These are phyloP conservation scores for Apiospora arundinis DNA, from an alignment of 2,329 filamentous ascomycete genomes.

Conservation along the genomic window DNA sequence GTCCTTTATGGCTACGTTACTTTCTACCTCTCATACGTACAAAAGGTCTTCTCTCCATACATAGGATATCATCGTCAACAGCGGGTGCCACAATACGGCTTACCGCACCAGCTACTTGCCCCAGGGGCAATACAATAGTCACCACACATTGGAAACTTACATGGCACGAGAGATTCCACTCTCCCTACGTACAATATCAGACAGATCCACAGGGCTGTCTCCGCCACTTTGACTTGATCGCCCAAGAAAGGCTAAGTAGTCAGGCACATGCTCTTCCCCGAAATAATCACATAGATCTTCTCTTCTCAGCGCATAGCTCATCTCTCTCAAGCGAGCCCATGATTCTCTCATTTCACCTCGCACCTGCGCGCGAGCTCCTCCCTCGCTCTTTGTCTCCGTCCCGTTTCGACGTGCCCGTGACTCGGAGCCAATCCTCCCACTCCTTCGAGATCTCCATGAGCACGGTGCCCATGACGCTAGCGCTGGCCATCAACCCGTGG, in stretches of 20 bases:
- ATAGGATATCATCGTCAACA: slow-evolving; percentile 17
- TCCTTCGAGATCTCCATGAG: slow-evolving; percentile 92
- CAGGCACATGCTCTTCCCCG: background rate
- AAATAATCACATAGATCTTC: background rate
- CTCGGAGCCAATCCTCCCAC: slow-evolving; percentile 86
- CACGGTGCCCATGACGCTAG: slow-evolving; percentile 91
- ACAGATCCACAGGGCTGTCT: background rate
- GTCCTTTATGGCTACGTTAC: background rate
- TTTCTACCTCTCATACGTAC: slow-evolving; percentile 4
- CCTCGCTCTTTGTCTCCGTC: slow-evolving; percentile 23
- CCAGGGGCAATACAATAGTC: slow-evolving; percentile 5
- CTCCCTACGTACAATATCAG: background rate
- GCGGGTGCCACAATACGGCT: slow-evolving; percentile 8
- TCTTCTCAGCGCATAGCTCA: background rate
- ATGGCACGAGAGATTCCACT: background rate
- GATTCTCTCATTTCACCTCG: slow-evolving; percentile 18
- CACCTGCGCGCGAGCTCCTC: slow-evolving; percentile 22
- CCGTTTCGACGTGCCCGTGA: slow-evolving; percentile 45
- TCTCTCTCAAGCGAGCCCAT: background rate
- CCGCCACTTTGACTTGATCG: background rate
- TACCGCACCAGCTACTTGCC: background rate
- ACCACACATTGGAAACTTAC: background rate
- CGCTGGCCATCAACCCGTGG: slow-evolving; percentile 95
- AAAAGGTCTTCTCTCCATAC: background rate
- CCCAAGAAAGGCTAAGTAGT: background rate